Evolutionary conservation across 805 yeast species (phyloP), one percentile per base, ranked within the genome.

Genomic region (Candida saitoana): DNA sequence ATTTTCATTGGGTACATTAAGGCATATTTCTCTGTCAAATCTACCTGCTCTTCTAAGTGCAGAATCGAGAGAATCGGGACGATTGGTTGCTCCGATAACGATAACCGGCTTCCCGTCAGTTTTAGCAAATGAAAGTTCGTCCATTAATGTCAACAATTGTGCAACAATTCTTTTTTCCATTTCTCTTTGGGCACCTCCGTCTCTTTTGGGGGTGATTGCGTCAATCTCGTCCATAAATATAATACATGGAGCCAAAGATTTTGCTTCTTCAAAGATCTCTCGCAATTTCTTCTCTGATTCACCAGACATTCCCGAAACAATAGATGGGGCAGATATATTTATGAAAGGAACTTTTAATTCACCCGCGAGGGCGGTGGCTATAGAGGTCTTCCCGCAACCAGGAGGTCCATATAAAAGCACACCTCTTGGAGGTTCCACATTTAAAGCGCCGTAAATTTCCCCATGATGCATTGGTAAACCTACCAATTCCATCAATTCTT

Each of bases 301-400:
- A 34, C 99, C 99, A n/a, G 96, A 87, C 98, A 93, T 93, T 4
- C 99, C 99, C 47, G 96, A 87, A 0, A 93, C 98, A 6, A 93
- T 87, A 2, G 96, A 84, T 1, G 99, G 99, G 0, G 99, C 98
- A 19, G 96, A 85, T 1, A 93, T 74, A 35, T 85, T 83, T 14
- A 93, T 79, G 57, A 93, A 93, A 0, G 98, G 96, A 0, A 93
- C 96, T 51, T 88, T 85, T 24, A 93, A 72, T 56, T 91, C 96
- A 20, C 96, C 96, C 1, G 99, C 99, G 17, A 93, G 68, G 0
- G 98, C 96, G 61, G 89, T 89, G 3, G 99, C 99, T 41, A 93
- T 82, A 34, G 96, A 84, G 0, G 99, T 93, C 56, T 93, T 93
- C 60, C 99, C 99, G 70, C 99, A 93, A 12, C 99, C 99, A 2